Evolutionary conservation across 1,139 yeast species (phyloP), one percentile per base, ranked within the genome.

Genomic region (Saccharomyces uvarum): DNA sequence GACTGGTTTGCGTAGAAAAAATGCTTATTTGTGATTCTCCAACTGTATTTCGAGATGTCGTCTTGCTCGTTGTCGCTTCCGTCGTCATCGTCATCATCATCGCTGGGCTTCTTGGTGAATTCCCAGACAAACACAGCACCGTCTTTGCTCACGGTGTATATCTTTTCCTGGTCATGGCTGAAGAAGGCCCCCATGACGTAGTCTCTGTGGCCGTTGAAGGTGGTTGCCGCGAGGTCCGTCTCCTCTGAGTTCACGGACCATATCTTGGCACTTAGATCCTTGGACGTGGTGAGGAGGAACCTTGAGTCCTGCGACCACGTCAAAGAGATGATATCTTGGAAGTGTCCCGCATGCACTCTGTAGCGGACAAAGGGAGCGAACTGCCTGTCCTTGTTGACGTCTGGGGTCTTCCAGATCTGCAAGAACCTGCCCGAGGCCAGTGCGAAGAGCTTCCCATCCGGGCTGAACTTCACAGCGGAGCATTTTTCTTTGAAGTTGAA

Each of bases 91-190:
- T 68, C 71, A 2, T 61, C 64, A n/a, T 63, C 70, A 8, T 66
- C 70, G 7, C 62, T 63, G 50, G 82, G 79, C 58, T 75, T 81
- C 41, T 79, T 77, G 4, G 83, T 77, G 67, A 87, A 93, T 67
- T 89, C 93, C 98, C 99, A 93, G 63, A 81, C 81, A 69, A 91
- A 88, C 55, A 93, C 74, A 0, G 99, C 97, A 51, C 99, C 99
- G 67, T 93, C 99, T 70, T 87, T 88, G 68, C 96, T 87, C 32
- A 95, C 79, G 0, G 99, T 90, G 66, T 90, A 93, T 51, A 93
- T 88, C 54, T 82, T 79, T 67, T 93, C 97, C 72, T 93, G 99
- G 54, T 86, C 81, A 13, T 79, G 79, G 62, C 88, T 84, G 74
- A 95, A 93, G 66, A 88, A 93, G 0, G 98, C 96, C 54, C 82